Evolutionary conservation across 1,139 yeast genomes (phyloP).

Genomic region (Wickerhamomyces sp.): DNA sequence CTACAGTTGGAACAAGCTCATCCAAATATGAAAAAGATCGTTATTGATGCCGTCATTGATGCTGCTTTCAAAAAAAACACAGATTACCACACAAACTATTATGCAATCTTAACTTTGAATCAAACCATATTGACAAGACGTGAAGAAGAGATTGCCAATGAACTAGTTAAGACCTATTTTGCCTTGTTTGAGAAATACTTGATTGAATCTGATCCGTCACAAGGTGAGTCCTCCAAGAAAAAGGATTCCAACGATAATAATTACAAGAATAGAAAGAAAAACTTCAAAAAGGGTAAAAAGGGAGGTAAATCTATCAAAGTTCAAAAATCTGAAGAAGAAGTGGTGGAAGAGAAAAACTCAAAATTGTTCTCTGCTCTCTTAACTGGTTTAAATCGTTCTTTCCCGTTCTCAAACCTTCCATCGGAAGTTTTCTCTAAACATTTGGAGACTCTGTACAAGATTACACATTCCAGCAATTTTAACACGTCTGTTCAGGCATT

Average conservation of each 20-base stretch:
- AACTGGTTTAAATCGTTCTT: constrained; percentile 95
- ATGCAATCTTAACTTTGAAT: constrained; percentile 80
- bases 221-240: constrained; percentile 32
- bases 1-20: constrained; percentile 84
- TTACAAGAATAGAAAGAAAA: constrained; percentile 48
- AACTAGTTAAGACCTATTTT: constrained; percentile 77
- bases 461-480: constrained; percentile 92
- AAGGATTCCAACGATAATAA: constrained; percentile 31
- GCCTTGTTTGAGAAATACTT: constrained; percentile 80
- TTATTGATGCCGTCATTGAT: constrained; percentile 77
- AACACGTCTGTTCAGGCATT: constrained; percentile 93
- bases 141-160: constrained; percentile 76
- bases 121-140: constrained; percentile 83
- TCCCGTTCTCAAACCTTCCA: constrained; percentile 83
- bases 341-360: constrained; percentile 78
- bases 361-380: constrained; percentile 85
- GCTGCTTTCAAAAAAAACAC: constrained; percentile 68
- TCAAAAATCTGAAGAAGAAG: constrained; percentile 62
- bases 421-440: constrained; percentile 70
- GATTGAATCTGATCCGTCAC: constrained; percentile 57
- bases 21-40: constrained; percentile 89
- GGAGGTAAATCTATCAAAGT: constrained; percentile 78
- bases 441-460: constrained; percentile 77
- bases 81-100: constrained; percentile 86
- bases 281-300: constrained; percentile 55